Base-by-base conservation (phyloP, 1,139 yeast species). In the Magnusiomyces paraingens region DNA sequence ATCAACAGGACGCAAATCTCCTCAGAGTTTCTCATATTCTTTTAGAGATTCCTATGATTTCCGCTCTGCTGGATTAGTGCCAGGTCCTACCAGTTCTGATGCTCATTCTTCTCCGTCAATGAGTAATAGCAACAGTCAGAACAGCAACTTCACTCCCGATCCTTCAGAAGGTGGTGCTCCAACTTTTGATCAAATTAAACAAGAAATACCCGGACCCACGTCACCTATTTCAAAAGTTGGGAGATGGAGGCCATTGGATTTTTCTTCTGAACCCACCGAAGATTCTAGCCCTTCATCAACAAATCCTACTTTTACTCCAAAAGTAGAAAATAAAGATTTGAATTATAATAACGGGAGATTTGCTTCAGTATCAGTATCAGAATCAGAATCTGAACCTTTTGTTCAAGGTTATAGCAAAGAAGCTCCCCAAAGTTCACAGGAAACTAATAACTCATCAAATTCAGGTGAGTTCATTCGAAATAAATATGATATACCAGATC, bases 1-100 rank as follows among this genome's bases (percentile, higher is more conserved):
- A 20, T 49, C 52, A 1, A 52, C 55, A n/a, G 55, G 55, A 6
- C 26, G 55, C 17, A 45, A 26, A 3, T 49, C 55, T 10, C 52
- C 55, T 2, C 52, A 52, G 35, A 52, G 55, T 29, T 52, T 49
- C 41, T 38, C 39, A 14, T 21, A 36, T 29, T 47, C 52, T 6
- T 49, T 43, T 32, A 21, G 55, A 32, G 55, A 44, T 12, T 49
- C 52, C 2, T 45, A 29, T 20, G 52, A 52, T 29, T 44, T 44
- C 47, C 47, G 47, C n/a, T 18, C 20, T 6, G 15, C 14, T 3
- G 20, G 38, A 12, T 5, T 26, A 12, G 21, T 8, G 6, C 32
- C 47, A 20, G 32, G 26, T 14, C 12, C 18, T 15, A 22, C 14
- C 29, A 22, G 38, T 3, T 26, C 38, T 2, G 47, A 36, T n/a